Percentiles rank a stretch among this genome's conserved stretches.
These are phyloP conservation scores for Boletus huronensis DNA, from an alignment of 768 basidiomycete species.

Conservation along the genomic window DNA sequence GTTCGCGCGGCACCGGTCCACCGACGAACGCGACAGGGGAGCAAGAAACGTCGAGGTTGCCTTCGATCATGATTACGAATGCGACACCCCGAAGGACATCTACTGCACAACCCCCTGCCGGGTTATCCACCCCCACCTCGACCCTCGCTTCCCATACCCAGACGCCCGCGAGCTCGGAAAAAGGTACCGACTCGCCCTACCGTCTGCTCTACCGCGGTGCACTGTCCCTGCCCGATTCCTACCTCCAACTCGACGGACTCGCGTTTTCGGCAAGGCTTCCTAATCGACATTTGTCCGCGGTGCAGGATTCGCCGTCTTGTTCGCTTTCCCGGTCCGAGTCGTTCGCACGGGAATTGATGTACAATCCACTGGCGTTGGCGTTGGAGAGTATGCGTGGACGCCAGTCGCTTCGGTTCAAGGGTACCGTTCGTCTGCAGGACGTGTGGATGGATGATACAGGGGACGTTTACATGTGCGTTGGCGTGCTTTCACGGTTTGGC, in stretches of 20 bases:
- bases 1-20: background rate
- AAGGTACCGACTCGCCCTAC: slow-evolving; percentile 9
- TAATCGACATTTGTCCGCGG: slow-evolving; percentile 21
- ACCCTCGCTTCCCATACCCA: background rate
- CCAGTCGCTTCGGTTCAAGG: slow-evolving; percentile 58
- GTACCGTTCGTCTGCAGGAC: slow-evolving; percentile 48
- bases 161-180: slow-evolving; percentile 2
- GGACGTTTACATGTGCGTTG: slow-evolving; percentile 45
- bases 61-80: slow-evolving; percentile 13
- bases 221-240: slow-evolving; percentile 68
- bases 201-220: slow-evolving; percentile 76
- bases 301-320: slow-evolving; percentile 26
- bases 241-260: slow-evolving; percentile 68
- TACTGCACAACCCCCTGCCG: background rate
- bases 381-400: slow-evolving; percentile 80
- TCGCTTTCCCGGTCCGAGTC: slow-evolving; percentile 25
- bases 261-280: slow-evolving; percentile 58
- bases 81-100: slow-evolving; percentile 22
- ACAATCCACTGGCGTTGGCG: slow-evolving; percentile 67
- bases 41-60: background rate
- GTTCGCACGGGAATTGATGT: slow-evolving; percentile 41
- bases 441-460: slow-evolving; percentile 60
- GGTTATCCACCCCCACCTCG: slow-evolving; percentile 3
- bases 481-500: background rate
- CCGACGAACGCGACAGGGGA: background rate